These are phyloP conservation scores for Ustilago curta DNA, from an alignment of 1,284 basidiomycete species.

Conservation along the genomic window DNA sequence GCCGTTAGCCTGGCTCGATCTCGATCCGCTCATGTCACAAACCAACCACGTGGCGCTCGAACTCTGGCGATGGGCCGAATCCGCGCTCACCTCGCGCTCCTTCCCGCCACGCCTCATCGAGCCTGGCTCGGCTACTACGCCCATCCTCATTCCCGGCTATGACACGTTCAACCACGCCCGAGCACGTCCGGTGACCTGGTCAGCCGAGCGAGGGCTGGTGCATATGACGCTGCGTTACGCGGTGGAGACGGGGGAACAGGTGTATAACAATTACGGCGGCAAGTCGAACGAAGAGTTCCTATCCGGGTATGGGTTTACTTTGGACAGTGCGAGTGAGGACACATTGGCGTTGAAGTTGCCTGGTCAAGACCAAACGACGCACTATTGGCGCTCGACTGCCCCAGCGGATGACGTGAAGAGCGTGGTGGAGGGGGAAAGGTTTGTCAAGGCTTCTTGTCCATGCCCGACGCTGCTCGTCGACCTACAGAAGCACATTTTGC, in stretches of 20 bases:
- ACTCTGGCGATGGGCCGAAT: slow-evolving; percentile 60
- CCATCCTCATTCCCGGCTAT: slow-evolving; percentile 63
- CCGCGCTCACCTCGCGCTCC: slow-evolving; percentile 52
- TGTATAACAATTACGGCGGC: slow-evolving; percentile 67
- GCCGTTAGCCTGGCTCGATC: neutral
- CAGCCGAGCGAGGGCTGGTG: neutral
- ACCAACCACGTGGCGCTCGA: slow-evolving; percentile 21
- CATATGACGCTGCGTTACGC: slow-evolving; percentile 26
- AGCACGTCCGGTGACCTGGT: slow-evolving; percentile 59
- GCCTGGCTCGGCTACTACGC: slow-evolving; percentile 9
- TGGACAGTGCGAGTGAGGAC: slow-evolving; percentile 48
- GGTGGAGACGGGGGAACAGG: slow-evolving; percentile 20
- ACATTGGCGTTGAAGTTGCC: slow-evolving; percentile 49
- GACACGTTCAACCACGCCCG: slow-evolving; percentile 64
- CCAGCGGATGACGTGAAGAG: neutral
- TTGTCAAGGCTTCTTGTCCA: slow-evolving; percentile 10
- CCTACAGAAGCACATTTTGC: slow-evolving; percentile 3
- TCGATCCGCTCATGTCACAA: slow-evolving; percentile 5
- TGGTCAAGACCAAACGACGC: neutral
- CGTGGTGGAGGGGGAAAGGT: neutral
- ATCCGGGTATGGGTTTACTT: slow-evolving; percentile 58
- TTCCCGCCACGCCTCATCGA: slow-evolving; percentile 57
- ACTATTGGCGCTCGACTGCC: slow-evolving; percentile 29
- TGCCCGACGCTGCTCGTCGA: slow-evolving; percentile 23
- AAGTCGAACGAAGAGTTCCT: slow-evolving; percentile 67